phyloP scores from a whole-genome alignment of 208 protist genomes.

The Wallacemonas sp. region DNA sequence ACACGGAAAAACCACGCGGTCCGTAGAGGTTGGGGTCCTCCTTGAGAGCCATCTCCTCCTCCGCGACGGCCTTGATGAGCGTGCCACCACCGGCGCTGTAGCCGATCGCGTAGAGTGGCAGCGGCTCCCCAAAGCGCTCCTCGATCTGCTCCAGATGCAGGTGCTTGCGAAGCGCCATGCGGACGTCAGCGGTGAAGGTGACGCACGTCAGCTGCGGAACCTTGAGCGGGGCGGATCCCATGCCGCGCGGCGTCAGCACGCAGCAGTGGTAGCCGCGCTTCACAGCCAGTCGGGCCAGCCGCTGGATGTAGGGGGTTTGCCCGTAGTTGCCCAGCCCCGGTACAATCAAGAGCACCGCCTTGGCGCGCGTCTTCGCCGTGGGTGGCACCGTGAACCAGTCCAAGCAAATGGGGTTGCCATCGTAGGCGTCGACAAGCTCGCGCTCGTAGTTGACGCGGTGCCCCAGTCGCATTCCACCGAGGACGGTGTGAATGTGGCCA shows the following conservation, averaged over 20 bases:
- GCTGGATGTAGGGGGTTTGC: slow-evolving; percentile 50
- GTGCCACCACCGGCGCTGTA: slow-evolving; percentile 46
- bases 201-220: slow-evolving; percentile 38
- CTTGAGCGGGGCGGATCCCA: slow-evolving; percentile 51
- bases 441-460: slow-evolving; percentile 39
- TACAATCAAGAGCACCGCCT: slow-evolving; percentile 50
- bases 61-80: slow-evolving; percentile 39
- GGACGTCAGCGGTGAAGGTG: slow-evolving; percentile 48
- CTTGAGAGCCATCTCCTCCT: slow-evolving; percentile 30
- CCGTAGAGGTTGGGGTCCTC: slow-evolving; percentile 16
- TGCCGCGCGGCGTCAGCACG: slow-evolving; percentile 63
- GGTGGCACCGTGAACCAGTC: slow-evolving; percentile 43
- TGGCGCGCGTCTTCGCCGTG: slow-evolving; percentile 13
- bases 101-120: slow-evolving; percentile 47
- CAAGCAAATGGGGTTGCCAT: slow-evolving; percentile 63
- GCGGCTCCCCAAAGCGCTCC: slow-evolving; percentile 21
- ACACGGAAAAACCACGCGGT: slow-evolving; percentile 30
- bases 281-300: slow-evolving; percentile 20
- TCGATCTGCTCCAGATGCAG: slow-evolving; percentile 20
- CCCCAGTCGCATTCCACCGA: slow-evolving; percentile 24
- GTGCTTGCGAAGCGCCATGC: slow-evolving; percentile 28
- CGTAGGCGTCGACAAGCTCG: slow-evolving; percentile 38
- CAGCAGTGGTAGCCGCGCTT: slow-evolving; percentile 37
- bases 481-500: slow-evolving; percentile 55
- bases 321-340: slow-evolving; percentile 47